Evolutionary conservation across 2,329 filamentous ascomycete species (phyloP).

Genomic region (Microcyclospora tardicrescens): DNA sequence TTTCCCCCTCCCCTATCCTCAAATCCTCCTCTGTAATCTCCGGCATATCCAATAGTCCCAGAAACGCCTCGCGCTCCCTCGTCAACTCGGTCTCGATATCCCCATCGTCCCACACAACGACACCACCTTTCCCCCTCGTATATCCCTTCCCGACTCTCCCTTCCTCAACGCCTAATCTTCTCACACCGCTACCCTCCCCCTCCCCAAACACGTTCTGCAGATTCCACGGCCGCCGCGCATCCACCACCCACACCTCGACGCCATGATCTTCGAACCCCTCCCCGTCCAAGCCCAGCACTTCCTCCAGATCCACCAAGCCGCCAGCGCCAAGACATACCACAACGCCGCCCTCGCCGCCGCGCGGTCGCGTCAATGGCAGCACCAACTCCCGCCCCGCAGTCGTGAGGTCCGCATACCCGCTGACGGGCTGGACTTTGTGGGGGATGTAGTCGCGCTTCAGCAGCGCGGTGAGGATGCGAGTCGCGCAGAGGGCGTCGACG

Average conservation of each 20-base stretch:
- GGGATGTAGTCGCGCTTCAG: conserved; percentile 95
- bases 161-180: conserved; percentile 53
- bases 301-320: conserved; percentile 75
- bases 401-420: conserved; percentile 81
- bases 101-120: conserved; percentile 90
- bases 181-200: conserved; percentile 20
- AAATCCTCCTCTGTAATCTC: conserved; percentile 66
- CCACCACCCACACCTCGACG: conserved; percentile 92
- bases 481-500: conserved; percentile 88
- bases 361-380: conserved; percentile 69
- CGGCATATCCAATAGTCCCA: conserved; percentile 80
- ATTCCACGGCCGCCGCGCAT: conserved; percentile 89
- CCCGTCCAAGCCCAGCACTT: conserved; percentile 60
- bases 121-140: conserved; percentile 66
- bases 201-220: conserved; percentile 72
- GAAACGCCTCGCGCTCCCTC: conserved; percentile 67
- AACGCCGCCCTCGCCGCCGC: conserved; percentile 74
- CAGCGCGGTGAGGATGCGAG: conserved; percentile 83
- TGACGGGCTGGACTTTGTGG: conserved; percentile 91
- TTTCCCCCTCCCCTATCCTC: conserved; percentile 45
- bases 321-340: conserved; percentile 89
- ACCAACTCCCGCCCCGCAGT: conserved; percentile 68
- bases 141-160: conserved; percentile 63
- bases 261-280: conserved; percentile 51
- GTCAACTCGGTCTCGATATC: conserved; percentile 77